Evolutionary conservation across 768 basidiomycete genomes (phyloP).

Genomic region (Filobasidium floriforme): DNA sequence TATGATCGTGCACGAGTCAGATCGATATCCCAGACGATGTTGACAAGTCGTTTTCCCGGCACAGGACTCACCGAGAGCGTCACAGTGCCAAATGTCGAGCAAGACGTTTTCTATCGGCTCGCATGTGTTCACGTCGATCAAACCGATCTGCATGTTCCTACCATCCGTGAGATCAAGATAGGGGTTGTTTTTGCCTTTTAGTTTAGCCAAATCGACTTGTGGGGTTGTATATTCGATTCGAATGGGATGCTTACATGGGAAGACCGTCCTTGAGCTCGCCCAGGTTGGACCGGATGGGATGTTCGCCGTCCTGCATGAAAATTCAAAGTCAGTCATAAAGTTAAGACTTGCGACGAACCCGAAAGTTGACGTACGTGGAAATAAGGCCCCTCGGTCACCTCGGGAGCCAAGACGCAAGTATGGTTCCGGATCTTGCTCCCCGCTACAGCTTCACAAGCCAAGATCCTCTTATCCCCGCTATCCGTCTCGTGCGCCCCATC

Average conservation of each 20-base stretch:
- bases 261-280: slow-evolving; percentile 42
- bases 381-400: slow-evolving; percentile 27
- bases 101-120: slow-evolving; percentile 36
- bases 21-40: no score
- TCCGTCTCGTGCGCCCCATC: slow-evolving; percentile 16
- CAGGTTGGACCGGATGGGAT: slow-evolving; percentile 43
- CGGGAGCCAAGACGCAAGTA: slow-evolving; percentile 34
- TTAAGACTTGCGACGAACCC: neutral
- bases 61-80: slow-evolving; percentile 2
- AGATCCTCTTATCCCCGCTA: slow-evolving; percentile 16
- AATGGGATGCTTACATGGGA: slow-evolving; percentile 25
- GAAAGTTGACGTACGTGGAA: slow-evolving; percentile 28
- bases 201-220: no score
- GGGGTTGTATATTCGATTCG: no score
- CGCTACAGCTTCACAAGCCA: slow-evolving; percentile 29
- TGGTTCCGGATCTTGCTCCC: slow-evolving; percentile 38
- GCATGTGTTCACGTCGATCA: slow-evolving; percentile 44
- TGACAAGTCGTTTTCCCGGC: no score
- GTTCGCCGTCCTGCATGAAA: slow-evolving; percentile 26
- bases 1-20: no score
- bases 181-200: neutral
- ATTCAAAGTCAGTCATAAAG: neutral
- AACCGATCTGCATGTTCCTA: slow-evolving; percentile 41
- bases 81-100: slow-evolving; percentile 38
- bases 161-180: slow-evolving; percentile 2